These are phyloP conservation scores for Psilocybe cubensis DNA, from an alignment of 768 basidiomycete species.

Conservation along the genomic window DNA sequence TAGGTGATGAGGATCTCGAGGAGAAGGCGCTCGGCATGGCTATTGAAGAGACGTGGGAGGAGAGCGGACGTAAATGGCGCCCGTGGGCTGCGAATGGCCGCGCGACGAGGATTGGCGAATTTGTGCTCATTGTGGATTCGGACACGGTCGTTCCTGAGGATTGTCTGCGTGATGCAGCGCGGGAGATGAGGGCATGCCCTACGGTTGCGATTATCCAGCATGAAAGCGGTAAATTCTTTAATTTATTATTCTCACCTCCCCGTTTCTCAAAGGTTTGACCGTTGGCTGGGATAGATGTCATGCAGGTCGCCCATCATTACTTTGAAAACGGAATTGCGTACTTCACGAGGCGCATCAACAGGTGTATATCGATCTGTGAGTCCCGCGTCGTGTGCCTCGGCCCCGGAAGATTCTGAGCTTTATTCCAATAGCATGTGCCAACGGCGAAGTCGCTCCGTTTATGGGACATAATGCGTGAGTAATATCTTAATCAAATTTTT, in stretches of 20 bases:
- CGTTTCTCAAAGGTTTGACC: constrained; percentile 16
- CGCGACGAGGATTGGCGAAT: constrained; percentile 71
- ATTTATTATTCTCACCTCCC: constrained; percentile 14
- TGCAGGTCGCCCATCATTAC: constrained; percentile 86
- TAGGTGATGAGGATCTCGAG: constrained; percentile 54
- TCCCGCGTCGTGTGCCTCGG: constrained; percentile 24
- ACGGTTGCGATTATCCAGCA: constrained; percentile 88
- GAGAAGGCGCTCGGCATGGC: constrained; percentile 74
- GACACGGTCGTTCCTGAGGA: constrained; percentile 83
- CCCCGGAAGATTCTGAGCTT: neutral
- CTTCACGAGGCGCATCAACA: constrained; percentile 82
- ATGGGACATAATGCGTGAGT: constrained; percentile 78
- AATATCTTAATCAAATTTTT: neutral
- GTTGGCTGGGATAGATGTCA: constrained; percentile 52
- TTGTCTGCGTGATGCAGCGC: constrained; percentile 83
- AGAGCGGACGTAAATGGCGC: constrained; percentile 50
- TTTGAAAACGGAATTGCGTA: constrained; percentile 89
- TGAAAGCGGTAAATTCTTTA: constrained; percentile 55
- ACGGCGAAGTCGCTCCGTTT: constrained; percentile 82
- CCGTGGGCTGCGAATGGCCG: constrained; percentile 81
- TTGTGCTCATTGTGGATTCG: constrained; percentile 80
- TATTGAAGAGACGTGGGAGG: constrained; percentile 71
- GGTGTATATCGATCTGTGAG: constrained; percentile 72
- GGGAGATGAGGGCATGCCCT: constrained; percentile 76
- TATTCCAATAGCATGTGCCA: constrained; percentile 62